Percentiles rank a stretch among this genome's conserved stretches.
These are phyloP conservation scores for Phaseolus lunatus DNA, from an alignment of 306 rosid genomes.

Conservation along the genomic window DNA sequence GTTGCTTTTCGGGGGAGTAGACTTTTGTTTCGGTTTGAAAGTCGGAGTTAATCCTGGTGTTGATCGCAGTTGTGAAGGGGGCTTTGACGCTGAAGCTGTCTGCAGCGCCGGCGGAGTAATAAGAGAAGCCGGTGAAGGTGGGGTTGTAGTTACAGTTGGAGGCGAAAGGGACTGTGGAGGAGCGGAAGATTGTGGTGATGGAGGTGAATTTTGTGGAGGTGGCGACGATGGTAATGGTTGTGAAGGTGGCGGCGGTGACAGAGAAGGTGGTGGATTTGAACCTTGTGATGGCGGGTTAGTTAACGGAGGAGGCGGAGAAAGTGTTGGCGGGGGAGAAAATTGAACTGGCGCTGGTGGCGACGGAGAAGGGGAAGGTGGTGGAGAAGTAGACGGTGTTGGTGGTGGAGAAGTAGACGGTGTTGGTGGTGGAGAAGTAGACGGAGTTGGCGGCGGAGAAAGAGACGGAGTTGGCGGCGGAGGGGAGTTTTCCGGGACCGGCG, in stretches of 20 bases:
- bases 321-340: neutral
- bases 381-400: neutral
- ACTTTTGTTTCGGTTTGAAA: conserved; percentile 12
- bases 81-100: neutral
- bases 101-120: conserved; percentile 5
- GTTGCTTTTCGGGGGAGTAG: conserved; percentile 20
- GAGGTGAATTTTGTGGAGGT: conserved; percentile 25
- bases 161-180: conserved; percentile 32
- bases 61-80: conserved; percentile 7
- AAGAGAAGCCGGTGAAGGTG: conserved; percentile 32
- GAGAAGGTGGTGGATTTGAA: conserved; percentile 37
- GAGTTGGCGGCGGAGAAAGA: neutral
- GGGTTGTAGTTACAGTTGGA: conserved; percentile 2
- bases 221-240: conserved; percentile 32
- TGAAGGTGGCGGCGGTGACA: conserved; percentile 31
- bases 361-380: neutral
- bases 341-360: neutral
- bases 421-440: conserved; percentile 26
- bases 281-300: conserved; percentile 18
- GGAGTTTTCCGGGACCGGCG: neutral
- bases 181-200: conserved; percentile 37
- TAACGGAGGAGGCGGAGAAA: conserved; percentile 28
- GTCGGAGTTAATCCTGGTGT: neutral
- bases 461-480: neutral
- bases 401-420: neutral